Base-by-base conservation (phyloP, 371 early-diverging fungal genomes). In the Blakeslea trispora region DNA sequence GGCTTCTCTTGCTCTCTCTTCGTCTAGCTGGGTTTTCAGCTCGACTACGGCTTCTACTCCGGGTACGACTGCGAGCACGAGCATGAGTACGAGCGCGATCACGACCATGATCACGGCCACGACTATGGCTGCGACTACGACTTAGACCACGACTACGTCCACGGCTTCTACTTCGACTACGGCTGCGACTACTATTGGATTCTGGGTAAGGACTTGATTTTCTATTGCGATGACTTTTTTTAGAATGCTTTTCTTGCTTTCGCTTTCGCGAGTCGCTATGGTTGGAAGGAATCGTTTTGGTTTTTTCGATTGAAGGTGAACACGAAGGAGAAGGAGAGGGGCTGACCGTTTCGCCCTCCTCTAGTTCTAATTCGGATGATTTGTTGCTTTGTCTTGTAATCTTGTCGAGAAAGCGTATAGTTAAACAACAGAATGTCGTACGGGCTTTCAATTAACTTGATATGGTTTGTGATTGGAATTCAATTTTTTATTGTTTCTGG, bases 291-390 rank as follows among this genome's bases (percentile, higher is more conserved):
- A 7, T 37, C 37, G 28, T 28, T 7, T 40, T 17, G 17, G n/a
- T 47, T 47, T n/a, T 47, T 32, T 47, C 32, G 32, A 6, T n/a
- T 14, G 45, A 44, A 8, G 40, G 2, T n/a, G 56, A 18, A 14
- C 31, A 39, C 4, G 19, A 45, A 14, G 61, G 66, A 5, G 66
- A 66, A 18, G 66, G 66, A 0, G 66, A 61, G 1, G 66, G 62
- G 13, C 61, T 66, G 21, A 66, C 47, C 0, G 61, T 66, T 43
- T 66, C 66, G 1, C 66, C 66, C 46, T 66, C 66, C 31, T 66
- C 66, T n/a, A 66, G 24, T 51, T 66, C 66, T 10, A 48, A 39
- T 17, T 63, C 63, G 34, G 50, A 49, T 44, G 34, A n/a, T 34
- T 49, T 50, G 44, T 42, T 19, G 37, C 14, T 14, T 37, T 37